phyloP scores from a whole-genome alignment of 257 asterid species.

The Schizonepeta tenuifolia region DNA sequence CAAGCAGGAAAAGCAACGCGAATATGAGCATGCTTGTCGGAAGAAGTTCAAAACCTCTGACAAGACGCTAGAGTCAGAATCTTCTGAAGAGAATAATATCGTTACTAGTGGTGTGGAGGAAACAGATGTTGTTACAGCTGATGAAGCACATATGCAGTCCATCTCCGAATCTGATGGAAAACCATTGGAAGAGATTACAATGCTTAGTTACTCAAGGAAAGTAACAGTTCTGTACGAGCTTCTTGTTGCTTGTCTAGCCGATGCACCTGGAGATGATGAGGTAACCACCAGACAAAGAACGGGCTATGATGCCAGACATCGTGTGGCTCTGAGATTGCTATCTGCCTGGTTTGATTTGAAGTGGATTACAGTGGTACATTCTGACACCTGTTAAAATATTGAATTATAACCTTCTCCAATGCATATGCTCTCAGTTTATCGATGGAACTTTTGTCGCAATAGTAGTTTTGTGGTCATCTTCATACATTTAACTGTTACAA shows the following conservation, averaged over 20 bases:
- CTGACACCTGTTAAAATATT: constrained; percentile 22
- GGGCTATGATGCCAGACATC: constrained; percentile 91
- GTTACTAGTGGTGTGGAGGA: constrained; percentile 40
- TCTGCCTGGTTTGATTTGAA: constrained; percentile 84
- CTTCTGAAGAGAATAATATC: constrained; percentile 41
- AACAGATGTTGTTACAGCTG: constrained; percentile 45
- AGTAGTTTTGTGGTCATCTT: constrained; percentile 12
- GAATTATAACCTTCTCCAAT: too few relatives aligned
- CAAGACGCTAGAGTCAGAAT: constrained; percentile 29
- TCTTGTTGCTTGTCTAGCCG: constrained; percentile 82
- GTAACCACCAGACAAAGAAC: constrained; percentile 50
- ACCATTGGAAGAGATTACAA: constrained; percentile 60
- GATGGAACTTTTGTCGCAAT: constrained; percentile 11
- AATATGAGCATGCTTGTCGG: constrained; percentile 68
- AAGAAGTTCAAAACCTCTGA: constrained; percentile 63
- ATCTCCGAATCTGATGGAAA: constrained; percentile 51
- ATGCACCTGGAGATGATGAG: constrained; percentile 53
- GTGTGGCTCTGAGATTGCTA: constrained; percentile 78
- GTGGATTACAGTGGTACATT: constrained; percentile 78
- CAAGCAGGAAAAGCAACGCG: constrained; percentile 66
- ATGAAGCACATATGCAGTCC: constrained; percentile 43
- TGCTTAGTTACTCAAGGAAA: constrained; percentile 70
- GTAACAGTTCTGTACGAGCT: constrained; percentile 74
- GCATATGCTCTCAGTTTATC: constrained; percentile 22
- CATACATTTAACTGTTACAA: constrained; percentile 10